These are phyloP conservation scores for Lactarius indigo DNA, from an alignment of 768 basidiomycete genomes.

Conservation along the genomic window DNA sequence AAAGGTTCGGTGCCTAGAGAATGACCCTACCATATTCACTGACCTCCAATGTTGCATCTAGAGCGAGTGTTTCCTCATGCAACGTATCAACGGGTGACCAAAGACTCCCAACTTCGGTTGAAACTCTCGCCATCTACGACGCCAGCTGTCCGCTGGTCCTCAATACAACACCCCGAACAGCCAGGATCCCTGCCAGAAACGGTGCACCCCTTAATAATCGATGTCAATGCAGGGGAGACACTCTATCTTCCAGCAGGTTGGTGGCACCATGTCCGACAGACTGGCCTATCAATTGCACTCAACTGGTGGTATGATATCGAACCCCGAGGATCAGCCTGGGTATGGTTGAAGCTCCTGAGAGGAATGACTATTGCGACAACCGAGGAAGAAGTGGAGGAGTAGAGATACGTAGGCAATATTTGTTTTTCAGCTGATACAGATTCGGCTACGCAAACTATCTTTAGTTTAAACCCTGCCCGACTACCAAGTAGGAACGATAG, in stretches of 20 bases:
- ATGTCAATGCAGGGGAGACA: slow-evolving; percentile 67
- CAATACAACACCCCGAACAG: slow-evolving; percentile 55
- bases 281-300: slow-evolving; percentile 59
- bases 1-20: slow-evolving; percentile 48
- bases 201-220: slow-evolving; percentile 64
- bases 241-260: slow-evolving; percentile 90
- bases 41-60: slow-evolving; percentile 30
- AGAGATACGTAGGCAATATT: neutral
- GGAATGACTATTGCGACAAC: slow-evolving; percentile 18
- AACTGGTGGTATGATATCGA: slow-evolving; percentile 93
- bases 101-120: slow-evolving; percentile 46
- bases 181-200: slow-evolving; percentile 45
- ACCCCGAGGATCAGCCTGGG: slow-evolving; percentile 67
- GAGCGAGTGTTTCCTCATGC: slow-evolving; percentile 66
- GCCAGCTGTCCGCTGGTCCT: slow-evolving; percentile 78
- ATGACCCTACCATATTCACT: neutral
- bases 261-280: slow-evolving; percentile 90
- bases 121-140: slow-evolving; percentile 37
- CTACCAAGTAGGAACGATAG: neutral
- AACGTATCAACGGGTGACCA: slow-evolving; percentile 39
- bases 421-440: neutral
- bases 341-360: slow-evolving; percentile 60
- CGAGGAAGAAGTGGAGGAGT: slow-evolving; percentile 13
- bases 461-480: neutral
- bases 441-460: neutral